These are phyloP conservation scores for Penicillium sp. DNA, from an alignment of 2,329 filamentous ascomycete species.

Conservation along the genomic window DNA sequence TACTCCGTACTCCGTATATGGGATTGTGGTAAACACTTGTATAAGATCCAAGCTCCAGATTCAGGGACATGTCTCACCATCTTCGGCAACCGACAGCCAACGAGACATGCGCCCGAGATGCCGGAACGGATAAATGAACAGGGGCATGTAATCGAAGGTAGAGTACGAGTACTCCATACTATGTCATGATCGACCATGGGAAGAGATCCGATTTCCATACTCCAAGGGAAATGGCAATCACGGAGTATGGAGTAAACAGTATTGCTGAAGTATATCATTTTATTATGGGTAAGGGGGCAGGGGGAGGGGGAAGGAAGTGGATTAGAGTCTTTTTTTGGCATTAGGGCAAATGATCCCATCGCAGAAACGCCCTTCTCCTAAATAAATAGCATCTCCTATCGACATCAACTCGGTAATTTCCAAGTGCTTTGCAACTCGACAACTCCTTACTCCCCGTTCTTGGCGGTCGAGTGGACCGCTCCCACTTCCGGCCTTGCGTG, in stretches of 20 bases:
- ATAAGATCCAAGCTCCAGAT: too few species aligned
- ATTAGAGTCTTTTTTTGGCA: background rate
- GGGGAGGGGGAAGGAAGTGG: background rate
- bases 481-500: slow-evolving; percentile 16
- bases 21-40: too few species aligned
- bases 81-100: too few species aligned
- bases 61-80: too few species aligned
- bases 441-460: slow-evolving; percentile 19
- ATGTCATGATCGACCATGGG: background rate
- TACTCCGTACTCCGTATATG: too few species aligned
- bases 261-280: slow-evolving; percentile 5
- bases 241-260: background rate
- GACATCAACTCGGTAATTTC: too few species aligned
- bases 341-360: too few species aligned
- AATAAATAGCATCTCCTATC: background rate
- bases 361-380: too few species aligned
- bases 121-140: background rate
- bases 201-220: background rate
- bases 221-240: background rate
- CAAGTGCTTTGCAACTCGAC: background rate
- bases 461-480: slow-evolving; percentile 17
- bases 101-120: too few species aligned
- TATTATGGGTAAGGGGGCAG: too few species aligned
- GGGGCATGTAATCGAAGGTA: background rate
- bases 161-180: background rate